Evolutionary conservation across 2,329 filamentous ascomycete genomes (phyloP).

Genomic region (Diaporthe helianthi): DNA sequence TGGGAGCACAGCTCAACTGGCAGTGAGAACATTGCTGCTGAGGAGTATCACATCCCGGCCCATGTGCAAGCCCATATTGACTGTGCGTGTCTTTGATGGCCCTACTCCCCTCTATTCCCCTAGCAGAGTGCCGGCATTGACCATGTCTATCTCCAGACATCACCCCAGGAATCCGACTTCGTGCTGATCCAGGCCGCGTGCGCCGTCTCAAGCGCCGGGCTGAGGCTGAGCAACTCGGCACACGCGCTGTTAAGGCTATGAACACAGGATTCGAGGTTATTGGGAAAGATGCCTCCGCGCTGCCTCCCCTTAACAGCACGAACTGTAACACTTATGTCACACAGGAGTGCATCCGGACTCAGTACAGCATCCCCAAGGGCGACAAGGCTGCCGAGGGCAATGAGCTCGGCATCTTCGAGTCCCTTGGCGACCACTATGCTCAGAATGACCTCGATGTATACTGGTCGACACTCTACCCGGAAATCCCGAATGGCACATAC

Average conservation of each 20-base stretch:
- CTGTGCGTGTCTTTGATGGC: conserved; percentile 42
- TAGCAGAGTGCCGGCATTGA: not conserved
- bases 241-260: conserved; percentile 30
- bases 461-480: conserved; percentile 34
- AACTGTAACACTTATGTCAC: conserved; percentile 35
- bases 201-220: conserved; percentile 28
- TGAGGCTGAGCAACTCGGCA: conserved; percentile 27
- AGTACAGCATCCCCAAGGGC: conserved; percentile 35
- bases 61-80: conserved; percentile 55
- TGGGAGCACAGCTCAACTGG: conserved; percentile 49
- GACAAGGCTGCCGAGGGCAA: conserved; percentile 33
- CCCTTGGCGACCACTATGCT: conserved; percentile 32
- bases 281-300: not conserved
- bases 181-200: conserved; percentile 34
- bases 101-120: too few species aligned
- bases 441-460: conserved; percentile 34
- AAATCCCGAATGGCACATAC: conserved; percentile 42
- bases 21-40: conserved; percentile 46
- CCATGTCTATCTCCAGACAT: conserved; percentile 48
- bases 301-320: conserved; percentile 25
- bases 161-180: conserved; percentile 58
- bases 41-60: conserved; percentile 55
- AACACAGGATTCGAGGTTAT: conserved; percentile 24
- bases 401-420: conserved; percentile 35
- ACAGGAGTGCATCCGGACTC: conserved; percentile 34